Evolutionary conservation across 2,329 filamentous ascomycete genomes (phyloP), one percentile per base, ranked within the genome.

Genomic region (Podosphaera aphanis): DNA sequence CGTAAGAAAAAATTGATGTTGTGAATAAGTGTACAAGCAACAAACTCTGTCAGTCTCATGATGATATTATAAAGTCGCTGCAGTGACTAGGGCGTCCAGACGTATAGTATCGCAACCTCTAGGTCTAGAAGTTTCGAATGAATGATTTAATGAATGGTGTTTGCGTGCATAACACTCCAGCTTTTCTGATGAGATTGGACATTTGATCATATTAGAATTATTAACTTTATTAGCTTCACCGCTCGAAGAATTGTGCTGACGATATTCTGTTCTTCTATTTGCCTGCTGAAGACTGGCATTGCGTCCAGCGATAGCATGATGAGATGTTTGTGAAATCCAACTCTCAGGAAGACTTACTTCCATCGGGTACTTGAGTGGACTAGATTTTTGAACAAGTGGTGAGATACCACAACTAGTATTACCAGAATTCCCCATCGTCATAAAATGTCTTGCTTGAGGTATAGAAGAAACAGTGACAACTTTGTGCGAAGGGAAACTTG

Each of bases 41-140:
- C n/a, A n/a, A n/a, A n/a, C n/a, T n/a, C n/a, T n/a, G n/a, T n/a
- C n/a, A n/a, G n/a, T n/a, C n/a, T n/a, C n/a, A n/a, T n/a, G n/a
- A n/a, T n/a, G n/a, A n/a, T 23, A 20, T 29, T 29, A 43, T 29
- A 19, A 25, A 43, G 74, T 77, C 3, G 74, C 74, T 37, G 77
- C 73, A 4, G 74, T 73, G n/a, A 78, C 74, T 7, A 79, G 64
- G 20, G 74, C 71, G 49, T 78, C 70, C 4, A 79, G 59, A 35
- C 72, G 64, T 43, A 66, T 63, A 67, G 75, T 69, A 37, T 71
- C 67, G 36, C 64, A 63, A 25, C 60, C 57, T 4, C 61, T 52
- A 48, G 46, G 43, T 62, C 40, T 48, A 60, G 59, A 4, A 59
- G 57, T 61, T 60, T 1, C 23, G 58, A 59, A 18, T 55, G 55